Percentiles rank a stretch among this genome's conserved stretches.
phyloP scores from a whole-genome alignment of 179 eudicot genomes.

The Carnegiea gigantea region DNA sequence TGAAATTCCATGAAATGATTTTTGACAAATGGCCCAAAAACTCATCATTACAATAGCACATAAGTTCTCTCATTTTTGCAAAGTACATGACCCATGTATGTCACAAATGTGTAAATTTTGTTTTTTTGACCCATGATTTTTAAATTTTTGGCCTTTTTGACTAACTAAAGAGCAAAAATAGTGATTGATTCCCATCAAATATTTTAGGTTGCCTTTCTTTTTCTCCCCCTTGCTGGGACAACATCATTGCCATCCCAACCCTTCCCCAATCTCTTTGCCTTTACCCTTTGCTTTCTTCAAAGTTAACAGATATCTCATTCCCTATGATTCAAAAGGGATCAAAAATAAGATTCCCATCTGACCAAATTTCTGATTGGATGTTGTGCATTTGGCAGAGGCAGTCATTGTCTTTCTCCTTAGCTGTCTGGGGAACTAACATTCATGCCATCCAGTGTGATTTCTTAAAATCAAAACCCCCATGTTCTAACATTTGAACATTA shows the following conservation, averaged over 20 bases:
- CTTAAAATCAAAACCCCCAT: not conserved
- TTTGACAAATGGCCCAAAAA: slow-evolving; percentile 16
- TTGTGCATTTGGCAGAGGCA: not conserved
- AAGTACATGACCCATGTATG: slow-evolving; percentile 12
- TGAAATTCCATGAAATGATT: slow-evolving; percentile 32
- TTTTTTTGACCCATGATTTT: slow-evolving; percentile 25
- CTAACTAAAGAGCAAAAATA: slow-evolving; percentile 15
- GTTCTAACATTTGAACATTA: too few species aligned
- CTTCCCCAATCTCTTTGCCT: slow-evolving; percentile 21
- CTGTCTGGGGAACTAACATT: not conserved
- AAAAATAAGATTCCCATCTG: slow-evolving; percentile 13
- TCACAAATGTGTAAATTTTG: slow-evolving; percentile 6
- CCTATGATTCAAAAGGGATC: slow-evolving; percentile 36
- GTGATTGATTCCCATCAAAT: slow-evolving; percentile 10
- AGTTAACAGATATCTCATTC: slow-evolving; percentile 39
- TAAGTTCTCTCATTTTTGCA: slow-evolving; percentile 18
- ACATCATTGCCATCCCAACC: slow-evolving; percentile 16
- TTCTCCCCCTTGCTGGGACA: slow-evolving; percentile 22
- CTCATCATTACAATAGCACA: slow-evolving; percentile 27
- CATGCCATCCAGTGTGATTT: not conserved
- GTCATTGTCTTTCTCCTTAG: not conserved
- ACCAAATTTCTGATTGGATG: not conserved
- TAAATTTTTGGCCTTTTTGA: slow-evolving; percentile 15
- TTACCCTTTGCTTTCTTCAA: slow-evolving; percentile 38
- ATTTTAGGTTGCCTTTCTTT: not conserved